A percentile compares a stretch with the other conserved stretches of the same genome.
These are phyloP conservation scores for Petasospora rhodanensis DNA, from an alignment of 1,139 yeast genomes.

Conservation along the genomic window DNA sequence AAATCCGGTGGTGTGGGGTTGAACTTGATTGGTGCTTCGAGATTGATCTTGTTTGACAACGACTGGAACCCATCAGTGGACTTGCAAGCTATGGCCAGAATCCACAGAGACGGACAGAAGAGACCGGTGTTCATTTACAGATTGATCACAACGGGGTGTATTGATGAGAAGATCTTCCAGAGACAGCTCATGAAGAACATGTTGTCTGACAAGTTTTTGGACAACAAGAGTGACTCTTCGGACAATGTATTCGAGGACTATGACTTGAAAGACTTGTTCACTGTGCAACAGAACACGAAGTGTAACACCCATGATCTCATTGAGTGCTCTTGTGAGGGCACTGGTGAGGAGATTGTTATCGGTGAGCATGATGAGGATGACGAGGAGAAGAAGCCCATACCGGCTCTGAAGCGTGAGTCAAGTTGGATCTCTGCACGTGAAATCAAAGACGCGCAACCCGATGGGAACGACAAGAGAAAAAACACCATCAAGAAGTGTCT, in stretches of 20 bases:
- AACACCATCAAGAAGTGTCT: conserved; percentile 53
- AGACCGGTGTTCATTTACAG: conserved; percentile 79
- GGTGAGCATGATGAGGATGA: conserved; percentile 24
- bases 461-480: conserved; percentile 29
- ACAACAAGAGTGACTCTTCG: conserved; percentile 40
- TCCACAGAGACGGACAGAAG: conserved; percentile 89
- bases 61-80: conserved; percentile 97
- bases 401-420: conserved; percentile 6
- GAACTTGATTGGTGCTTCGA: conserved; percentile 84
- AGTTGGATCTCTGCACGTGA: conserved; percentile 53
- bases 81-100: conserved; percentile 92
- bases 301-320: conserved; percentile 84
- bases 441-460: conserved; percentile 35
- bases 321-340: conserved; percentile 64
- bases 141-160: conserved; percentile 79
- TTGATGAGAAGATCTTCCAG: conserved; percentile 92
- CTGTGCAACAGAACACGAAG: conserved; percentile 44
- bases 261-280: conserved; percentile 74
- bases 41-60: conserved; percentile 78
- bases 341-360: conserved; percentile 34
- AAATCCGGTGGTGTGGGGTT: conserved; percentile 95
- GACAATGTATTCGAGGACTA: conserved; percentile 53
- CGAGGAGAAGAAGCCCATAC: conserved; percentile 14
- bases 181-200: conserved; percentile 86
- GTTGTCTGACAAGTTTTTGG: conserved; percentile 74